A percentile compares a stretch with the other conserved stretches of the same genome.
These are phyloP conservation scores for Hypoxylon cercidicola DNA, from an alignment of 495 filamentous ascomycete genomes.

Conservation along the genomic window DNA sequence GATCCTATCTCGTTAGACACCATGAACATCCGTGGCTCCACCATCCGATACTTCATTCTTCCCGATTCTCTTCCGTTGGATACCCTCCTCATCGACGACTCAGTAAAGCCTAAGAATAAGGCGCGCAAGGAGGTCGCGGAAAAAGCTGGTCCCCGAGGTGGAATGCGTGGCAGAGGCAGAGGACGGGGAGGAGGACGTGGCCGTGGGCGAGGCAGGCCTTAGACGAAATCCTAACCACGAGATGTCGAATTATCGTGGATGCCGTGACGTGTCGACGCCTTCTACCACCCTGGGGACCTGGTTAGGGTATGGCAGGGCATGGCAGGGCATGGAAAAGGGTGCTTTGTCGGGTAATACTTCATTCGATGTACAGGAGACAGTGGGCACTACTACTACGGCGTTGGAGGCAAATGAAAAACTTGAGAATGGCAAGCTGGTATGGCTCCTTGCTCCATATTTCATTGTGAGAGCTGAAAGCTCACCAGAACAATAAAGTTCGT, in stretches of 20 bases:
- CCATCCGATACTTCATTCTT: constrained; percentile 92
- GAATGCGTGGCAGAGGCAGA: constrained; percentile 64
- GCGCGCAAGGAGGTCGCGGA: constrained; percentile 88
- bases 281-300: too few species aligned
- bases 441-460: constrained; percentile 35
- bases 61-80: constrained; percentile 95
- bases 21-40: constrained; percentile 95
- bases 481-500: constrained; percentile 33
- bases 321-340: not conserved
- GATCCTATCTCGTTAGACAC: constrained; percentile 88
- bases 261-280: constrained; percentile 12
- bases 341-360: constrained; percentile 8
- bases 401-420: constrained; percentile 39
- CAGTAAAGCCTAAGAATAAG: constrained; percentile 99
- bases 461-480: constrained; percentile 36
- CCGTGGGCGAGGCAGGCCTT: constrained; percentile 68
- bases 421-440: constrained; percentile 41
- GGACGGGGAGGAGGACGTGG: constrained; percentile 72
- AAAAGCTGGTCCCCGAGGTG: constrained; percentile 66
- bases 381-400: constrained; percentile 36
- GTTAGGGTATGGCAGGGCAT: too few species aligned
- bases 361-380: constrained; percentile 23
- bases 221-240: not conserved
- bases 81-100: constrained; percentile 93
- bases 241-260: not conserved